Percentiles rank a stretch among this genome's conserved stretches.
Conservation (phyloP, 78 protist genomes). For the Reticulomyxa filosa region DNA sequence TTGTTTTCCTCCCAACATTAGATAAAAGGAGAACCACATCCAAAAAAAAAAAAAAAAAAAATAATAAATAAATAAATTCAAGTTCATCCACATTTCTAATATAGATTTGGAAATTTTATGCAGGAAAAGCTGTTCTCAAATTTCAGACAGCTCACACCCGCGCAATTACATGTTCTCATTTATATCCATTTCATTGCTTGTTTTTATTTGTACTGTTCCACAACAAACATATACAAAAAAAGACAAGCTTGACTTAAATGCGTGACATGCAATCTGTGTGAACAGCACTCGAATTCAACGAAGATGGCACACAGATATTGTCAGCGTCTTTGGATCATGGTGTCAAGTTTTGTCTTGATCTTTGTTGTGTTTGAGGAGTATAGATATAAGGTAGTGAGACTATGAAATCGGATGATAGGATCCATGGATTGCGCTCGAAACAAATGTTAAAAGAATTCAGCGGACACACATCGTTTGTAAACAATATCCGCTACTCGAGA, state of each 20-base stretch:
- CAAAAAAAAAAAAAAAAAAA: too few relatives aligned
- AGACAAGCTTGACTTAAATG: too few relatives aligned
- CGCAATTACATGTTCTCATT: too few relatives aligned
- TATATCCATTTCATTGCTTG: too few relatives aligned
- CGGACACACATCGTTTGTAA: conserved; percentile 53
- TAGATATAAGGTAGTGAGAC: conserved; percentile 30
- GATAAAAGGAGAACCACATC: background rate
- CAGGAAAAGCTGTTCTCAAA: background rate
- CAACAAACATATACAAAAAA: too few relatives aligned
- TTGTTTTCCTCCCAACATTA: background rate
- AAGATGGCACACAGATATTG: too few relatives aligned
- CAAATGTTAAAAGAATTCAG: conserved; percentile 41
- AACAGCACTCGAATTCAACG: too few relatives aligned
- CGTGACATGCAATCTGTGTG: too few relatives aligned
- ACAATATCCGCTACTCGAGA: conserved; percentile 2
- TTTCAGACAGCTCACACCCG: background rate
- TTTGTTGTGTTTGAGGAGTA: conserved; percentile 30
- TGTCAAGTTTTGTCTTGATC: conserved; percentile 47
- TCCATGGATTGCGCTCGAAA: conserved; percentile 56
- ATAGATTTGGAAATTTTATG: background rate
- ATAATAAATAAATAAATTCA: background rate
- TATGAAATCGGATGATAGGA: conserved; percentile 12
- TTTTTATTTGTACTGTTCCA: too few relatives aligned
- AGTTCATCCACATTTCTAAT: background rate
- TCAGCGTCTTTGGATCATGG: conserved; percentile 35